phyloP scores from a whole-genome alignment of 208 protist genomes.

The Phytomonas sp. region DNA sequence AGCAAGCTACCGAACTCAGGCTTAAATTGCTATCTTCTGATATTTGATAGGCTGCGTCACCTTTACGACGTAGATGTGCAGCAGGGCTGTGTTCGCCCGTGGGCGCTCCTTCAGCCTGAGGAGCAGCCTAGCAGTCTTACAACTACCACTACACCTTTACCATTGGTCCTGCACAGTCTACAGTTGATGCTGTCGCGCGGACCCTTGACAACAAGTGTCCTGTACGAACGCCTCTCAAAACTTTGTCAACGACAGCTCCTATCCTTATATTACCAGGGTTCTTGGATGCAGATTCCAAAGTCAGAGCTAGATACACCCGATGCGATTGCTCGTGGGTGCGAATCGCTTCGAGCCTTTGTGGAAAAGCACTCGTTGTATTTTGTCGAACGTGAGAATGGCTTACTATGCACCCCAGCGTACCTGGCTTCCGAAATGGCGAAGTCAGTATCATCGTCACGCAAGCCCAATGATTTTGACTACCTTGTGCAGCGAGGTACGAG shows the following conservation, averaged over 20 bases:
- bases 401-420: constrained; percentile 41
- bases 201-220: constrained; percentile 17
- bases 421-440: constrained; percentile 1
- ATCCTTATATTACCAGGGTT: constrained; percentile 8
- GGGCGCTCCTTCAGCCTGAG: constrained; percentile 37
- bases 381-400: constrained; percentile 13
- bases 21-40: constrained; percentile 22
- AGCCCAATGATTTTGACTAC: not conserved
- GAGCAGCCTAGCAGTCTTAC: constrained; percentile 75
- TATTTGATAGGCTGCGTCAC: constrained; percentile 80
- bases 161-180: constrained; percentile 33
- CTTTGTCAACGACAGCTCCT: constrained; percentile 28
- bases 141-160: constrained; percentile 62
- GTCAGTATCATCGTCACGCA: not conserved
- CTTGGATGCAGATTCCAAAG: not conserved
- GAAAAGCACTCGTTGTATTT: constrained; percentile 66
- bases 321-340: not conserved
- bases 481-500: not conserved
- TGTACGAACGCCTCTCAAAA: constrained; percentile 24
- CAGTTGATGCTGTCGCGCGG: constrained; percentile 25
- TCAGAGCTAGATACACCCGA: not conserved
- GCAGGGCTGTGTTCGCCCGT: constrained; percentile 37
- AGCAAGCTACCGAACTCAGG: constrained; percentile 1
- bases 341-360: constrained; percentile 30
- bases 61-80: constrained; percentile 70